phyloP scores from a whole-genome alignment of 2,329 filamentous ascomycete genomes.

The Fusarium annulatum region DNA sequence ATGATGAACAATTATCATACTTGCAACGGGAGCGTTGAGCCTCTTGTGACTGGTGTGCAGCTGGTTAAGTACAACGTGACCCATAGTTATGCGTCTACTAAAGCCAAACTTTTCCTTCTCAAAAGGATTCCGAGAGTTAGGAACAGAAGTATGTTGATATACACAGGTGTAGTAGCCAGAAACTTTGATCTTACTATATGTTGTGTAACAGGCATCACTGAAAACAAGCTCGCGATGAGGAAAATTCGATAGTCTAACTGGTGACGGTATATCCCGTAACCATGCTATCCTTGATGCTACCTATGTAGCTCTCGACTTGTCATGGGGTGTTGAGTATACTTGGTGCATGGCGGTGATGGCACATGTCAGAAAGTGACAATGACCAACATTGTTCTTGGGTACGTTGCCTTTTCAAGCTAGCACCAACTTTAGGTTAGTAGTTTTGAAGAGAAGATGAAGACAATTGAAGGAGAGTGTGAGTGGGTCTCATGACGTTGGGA shows the following conservation, averaged over 20 bases:
- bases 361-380: conserved; percentile 20
- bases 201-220: neutral
- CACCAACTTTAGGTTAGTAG: neutral
- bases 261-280: neutral
- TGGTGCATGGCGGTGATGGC: conserved; percentile 7
- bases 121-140: neutral
- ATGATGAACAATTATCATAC: neutral
- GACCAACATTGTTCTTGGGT: neutral
- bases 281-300: neutral
- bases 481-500: conserved; percentile 34
- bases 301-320: neutral
- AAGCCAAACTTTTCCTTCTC: neutral
- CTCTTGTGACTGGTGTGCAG: neutral
- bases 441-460: neutral
- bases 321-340: neutral
- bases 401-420: neutral
- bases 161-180: neutral
- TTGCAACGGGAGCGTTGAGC: neutral
- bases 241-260: neutral
- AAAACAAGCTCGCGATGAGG: neutral
- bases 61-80: neutral
- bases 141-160: neutral
- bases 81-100: neutral
- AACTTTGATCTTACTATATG: neutral
- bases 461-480: conserved; percentile 11